Evolutionary conservation across 2,329 filamentous ascomycete genomes (phyloP), one percentile per base, ranked within the genome.

Genomic region (Didymella keratinophila): DNA sequence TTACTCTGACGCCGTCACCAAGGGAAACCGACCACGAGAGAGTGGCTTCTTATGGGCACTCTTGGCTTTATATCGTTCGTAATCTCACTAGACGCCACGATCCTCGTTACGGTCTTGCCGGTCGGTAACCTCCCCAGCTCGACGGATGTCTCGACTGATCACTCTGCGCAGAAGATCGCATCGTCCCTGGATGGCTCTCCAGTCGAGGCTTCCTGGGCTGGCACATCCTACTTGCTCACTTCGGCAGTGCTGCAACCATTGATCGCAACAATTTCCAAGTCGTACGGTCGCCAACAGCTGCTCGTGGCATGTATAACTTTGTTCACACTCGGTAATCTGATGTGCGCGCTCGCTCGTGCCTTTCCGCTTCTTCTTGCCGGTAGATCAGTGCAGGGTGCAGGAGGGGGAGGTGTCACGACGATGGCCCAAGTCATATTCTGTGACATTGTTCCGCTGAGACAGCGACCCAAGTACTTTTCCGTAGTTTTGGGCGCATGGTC

Each of bases 191-290:
- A 64, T 27, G 67, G 68, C 10, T 62, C 58, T 16, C 56, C 69
- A 1, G 56, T 59, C 20, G 66, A 90, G 73, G 86, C 87, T 0
- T 91, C 90, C 68, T 91, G 88, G 89, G 83, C 86, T 10, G 89
- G 88, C 2, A 90, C 88, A 4, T 86, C 86, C 14, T 92, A 89
- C 63, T 78, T 92, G 4, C 81, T 92, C 6, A 85, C 87, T 4
- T 86, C 84, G 56, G 87, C 88, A 0, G 83, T 87, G 25, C 80
- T 85, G 43, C 83, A 87, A 64, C 86, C 85, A 42, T 73, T 77
- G 16, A 68, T 71, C 12, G 69, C 64, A 3, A 65, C 65, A 4
- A 54, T 82, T 0, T 77, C 80, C 12, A 75, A 83, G 48, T 71
- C 83, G 6, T 85, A 14, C n/a, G 34, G 34, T 14, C 34, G 34